Base-by-base conservation (phyloP, 331 rosid species). In the Dryas integrifolia region DNA sequence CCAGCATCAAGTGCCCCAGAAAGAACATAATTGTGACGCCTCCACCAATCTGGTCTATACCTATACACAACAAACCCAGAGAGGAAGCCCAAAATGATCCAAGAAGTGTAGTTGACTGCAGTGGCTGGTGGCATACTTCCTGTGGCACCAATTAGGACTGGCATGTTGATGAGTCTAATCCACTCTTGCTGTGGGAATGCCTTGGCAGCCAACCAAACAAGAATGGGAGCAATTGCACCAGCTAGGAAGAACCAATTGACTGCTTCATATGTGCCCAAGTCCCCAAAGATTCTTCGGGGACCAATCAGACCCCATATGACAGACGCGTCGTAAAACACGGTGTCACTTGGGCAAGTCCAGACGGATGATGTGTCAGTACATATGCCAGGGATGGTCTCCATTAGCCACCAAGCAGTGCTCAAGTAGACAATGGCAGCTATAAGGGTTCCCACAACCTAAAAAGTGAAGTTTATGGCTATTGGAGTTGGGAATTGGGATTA, bases 261-360 rank as follows among this genome's bases (percentile, higher is more conserved):
- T 0, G 92, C 83, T 11, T 59, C 65, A 44, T 94, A 91, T 0
- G 65, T 77, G 2, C 97, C 97, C 10, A 82, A 51, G 78, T 88
- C 76, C 14, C 98, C 97, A 0, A 94, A 94, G 53, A 94, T 89
- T 79, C 91, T 85, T 1, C 92, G 76, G 0, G 97, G 96, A 4
- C 96, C 98, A 1, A 94, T 85, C 61, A 94, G 57, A 30, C 97
- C 98, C 98, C 98, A 94, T 14, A 94, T 85, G 15, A 94, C 98
- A 0, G 98, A 94, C 9, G 98, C 97, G 14, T 94, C 98, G 14
- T 91, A 94, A 82, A 94, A 94, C 5, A 94, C 97, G 0, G 77
- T 91, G 79, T 94, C 98, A 0, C 78, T 1, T 1, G 97, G 98
- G 60, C 98, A 94, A 1, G 95, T 89, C 98, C 98, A 94, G 2